Evolutionary conservation across 768 basidiomycete species (phyloP).

Genomic region (Phanerochaete carnosa): DNA sequence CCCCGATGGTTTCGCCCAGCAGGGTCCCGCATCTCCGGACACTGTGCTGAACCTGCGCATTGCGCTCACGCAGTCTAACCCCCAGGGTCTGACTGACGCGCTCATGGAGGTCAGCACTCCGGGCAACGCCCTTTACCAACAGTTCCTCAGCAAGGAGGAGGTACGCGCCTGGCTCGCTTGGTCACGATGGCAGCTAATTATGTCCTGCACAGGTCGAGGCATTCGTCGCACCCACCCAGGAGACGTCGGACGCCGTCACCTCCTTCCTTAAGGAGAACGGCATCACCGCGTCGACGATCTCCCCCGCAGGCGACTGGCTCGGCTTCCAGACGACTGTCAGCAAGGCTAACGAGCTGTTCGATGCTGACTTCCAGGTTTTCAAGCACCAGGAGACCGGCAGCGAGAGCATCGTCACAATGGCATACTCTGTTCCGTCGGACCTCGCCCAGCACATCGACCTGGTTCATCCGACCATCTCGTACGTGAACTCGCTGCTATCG

Average conservation of each 20-base stretch:
- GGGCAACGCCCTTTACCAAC: slow-evolving; percentile 31
- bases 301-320: slow-evolving; percentile 35
- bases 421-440: slow-evolving; percentile 33
- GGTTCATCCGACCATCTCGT: slow-evolving; percentile 30
- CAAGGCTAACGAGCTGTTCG: slow-evolving; percentile 33
- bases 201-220: slow-evolving; percentile 20
- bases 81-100: slow-evolving; percentile 32
- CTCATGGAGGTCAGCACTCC: slow-evolving; percentile 37
- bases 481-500: slow-evolving; percentile 2
- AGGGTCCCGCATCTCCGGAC: slow-evolving; percentile 28
- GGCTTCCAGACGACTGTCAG: slow-evolving; percentile 28
- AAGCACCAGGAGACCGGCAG: slow-evolving; percentile 27
- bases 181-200: not conserved
- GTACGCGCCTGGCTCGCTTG: slow-evolving; percentile 19
- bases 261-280: slow-evolving; percentile 26
- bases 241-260: slow-evolving; percentile 24
- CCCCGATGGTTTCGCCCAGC: slow-evolving; percentile 27
- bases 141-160: slow-evolving; percentile 36
- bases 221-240: slow-evolving; percentile 24
- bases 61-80: slow-evolving; percentile 33
- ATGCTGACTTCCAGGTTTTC: slow-evolving; percentile 33
- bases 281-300: slow-evolving; percentile 19
- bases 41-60: slow-evolving; percentile 34
- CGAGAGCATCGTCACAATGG: slow-evolving; percentile 31
- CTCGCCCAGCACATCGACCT: slow-evolving; percentile 28